phyloP scores from a whole-genome alignment of 768 basidiomycete genomes.

The Podaxis sp. region DNA sequence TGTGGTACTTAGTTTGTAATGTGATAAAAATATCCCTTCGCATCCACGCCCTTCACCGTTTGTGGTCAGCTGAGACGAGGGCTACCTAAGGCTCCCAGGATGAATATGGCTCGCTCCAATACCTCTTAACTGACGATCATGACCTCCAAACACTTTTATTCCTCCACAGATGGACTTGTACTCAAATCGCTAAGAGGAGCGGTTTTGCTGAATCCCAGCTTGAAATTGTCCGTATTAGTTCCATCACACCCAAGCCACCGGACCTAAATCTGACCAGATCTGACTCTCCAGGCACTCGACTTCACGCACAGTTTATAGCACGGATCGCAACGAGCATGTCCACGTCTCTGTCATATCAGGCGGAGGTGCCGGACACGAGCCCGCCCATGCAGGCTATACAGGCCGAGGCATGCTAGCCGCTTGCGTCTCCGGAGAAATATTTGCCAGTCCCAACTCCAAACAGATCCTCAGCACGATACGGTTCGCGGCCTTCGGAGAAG shows the following conservation, averaged over 20 bases:
- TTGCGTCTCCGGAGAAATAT: conserved; percentile 60
- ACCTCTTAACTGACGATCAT: conserved; percentile 22
- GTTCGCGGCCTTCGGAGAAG: conserved; percentile 38
- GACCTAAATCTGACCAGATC: not conserved
- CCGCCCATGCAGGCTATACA: conserved; percentile 57
- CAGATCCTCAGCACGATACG: conserved; percentile 52
- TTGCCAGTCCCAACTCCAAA: conserved; percentile 61
- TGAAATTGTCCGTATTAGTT: conserved; percentile 34
- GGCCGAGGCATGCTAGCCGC: conserved; percentile 57
- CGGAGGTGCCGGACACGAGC: conserved; percentile 60
- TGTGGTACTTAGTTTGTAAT: not conserved
- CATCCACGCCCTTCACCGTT: not conserved
- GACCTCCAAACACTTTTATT: conserved; percentile 44
- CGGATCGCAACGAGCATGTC: conserved; percentile 20
- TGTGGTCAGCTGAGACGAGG: not conserved
- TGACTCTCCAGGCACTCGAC: conserved; percentile 29
- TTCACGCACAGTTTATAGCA: conserved; percentile 36
- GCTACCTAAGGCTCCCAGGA: not conserved
- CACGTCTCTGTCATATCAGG: conserved; percentile 45
- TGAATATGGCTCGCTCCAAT: not conserved
- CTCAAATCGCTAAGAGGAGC: conserved; percentile 42
- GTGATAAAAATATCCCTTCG: not conserved
- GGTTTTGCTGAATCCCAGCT: conserved; percentile 38
- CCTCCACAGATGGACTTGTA: conserved; percentile 41
- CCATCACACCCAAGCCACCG: not conserved